Percentiles rank a stretch among this genome's conserved stretches.
Conservation (phyloP, 768 basidiomycete genomes). For the Hypholoma sublateritium region DNA sequence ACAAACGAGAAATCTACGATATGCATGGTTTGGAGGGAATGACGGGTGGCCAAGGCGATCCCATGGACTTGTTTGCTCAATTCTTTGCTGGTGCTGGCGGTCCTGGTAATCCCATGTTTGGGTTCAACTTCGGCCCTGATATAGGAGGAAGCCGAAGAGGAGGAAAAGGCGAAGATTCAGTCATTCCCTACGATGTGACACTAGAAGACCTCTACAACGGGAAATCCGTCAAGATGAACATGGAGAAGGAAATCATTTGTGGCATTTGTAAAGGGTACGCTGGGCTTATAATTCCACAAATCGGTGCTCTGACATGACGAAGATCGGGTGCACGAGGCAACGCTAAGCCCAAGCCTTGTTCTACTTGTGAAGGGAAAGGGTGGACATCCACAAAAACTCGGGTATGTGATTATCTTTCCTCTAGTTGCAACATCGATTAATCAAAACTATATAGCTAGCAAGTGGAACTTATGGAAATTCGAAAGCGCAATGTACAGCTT, state of each 20-base stretch:
- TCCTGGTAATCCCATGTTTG: constrained; percentile 40
- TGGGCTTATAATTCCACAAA: neutral
- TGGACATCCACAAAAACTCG: constrained; percentile 65
- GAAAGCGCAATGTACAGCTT: constrained; percentile 64
- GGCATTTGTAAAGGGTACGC: constrained; percentile 75
- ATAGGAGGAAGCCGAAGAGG: constrained; percentile 39
- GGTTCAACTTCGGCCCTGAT: constrained; percentile 67
- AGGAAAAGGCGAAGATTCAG: constrained; percentile 67
- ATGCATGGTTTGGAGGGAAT: constrained; percentile 70
- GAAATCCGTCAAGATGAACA: constrained; percentile 82
- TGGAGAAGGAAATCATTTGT: constrained; percentile 86
- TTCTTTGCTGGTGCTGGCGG: constrained; percentile 57
- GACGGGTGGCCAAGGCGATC: constrained; percentile 43
- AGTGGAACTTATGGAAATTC: constrained; percentile 38
- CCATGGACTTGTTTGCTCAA: constrained; percentile 71
- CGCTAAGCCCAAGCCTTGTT: constrained; percentile 84
- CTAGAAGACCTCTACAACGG: constrained; percentile 94
- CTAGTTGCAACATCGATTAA: neutral
- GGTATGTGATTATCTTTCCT: constrained; percentile 17
- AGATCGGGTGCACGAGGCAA: constrained; percentile 82
- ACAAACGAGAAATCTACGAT: constrained; percentile 74
- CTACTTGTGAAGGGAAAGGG: constrained; percentile 82
- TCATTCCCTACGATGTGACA: constrained; percentile 80
- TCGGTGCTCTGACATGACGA: constrained; percentile 8
- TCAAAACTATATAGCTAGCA: constrained; percentile 14